Conservation (phyloP, 2,329 filamentous ascomycete species). For the Cytospora paraplurivora region DNA sequence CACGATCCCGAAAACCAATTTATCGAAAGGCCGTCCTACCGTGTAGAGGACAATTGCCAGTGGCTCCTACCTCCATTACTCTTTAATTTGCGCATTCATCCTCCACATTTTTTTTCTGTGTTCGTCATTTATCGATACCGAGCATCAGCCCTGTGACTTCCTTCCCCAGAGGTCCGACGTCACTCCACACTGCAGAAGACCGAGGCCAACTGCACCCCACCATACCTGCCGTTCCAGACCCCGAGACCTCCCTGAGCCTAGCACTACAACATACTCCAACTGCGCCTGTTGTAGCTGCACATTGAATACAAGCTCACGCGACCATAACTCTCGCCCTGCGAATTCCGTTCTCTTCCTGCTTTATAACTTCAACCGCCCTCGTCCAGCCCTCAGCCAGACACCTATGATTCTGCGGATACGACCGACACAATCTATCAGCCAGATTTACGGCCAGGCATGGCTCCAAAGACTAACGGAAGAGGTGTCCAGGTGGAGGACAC, state of each 20-base stretch:
- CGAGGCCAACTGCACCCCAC: conserved; percentile 3
- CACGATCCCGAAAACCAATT: not conserved
- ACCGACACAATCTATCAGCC: conserved; percentile 6
- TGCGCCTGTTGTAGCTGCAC: not conserved
- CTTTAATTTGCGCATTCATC: not conserved
- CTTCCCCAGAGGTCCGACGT: not conserved
- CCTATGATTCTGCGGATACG: conserved; percentile 19
- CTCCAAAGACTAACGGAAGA: conserved; percentile 61
- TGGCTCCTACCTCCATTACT: not conserved
- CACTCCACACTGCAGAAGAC: conserved; percentile 7
- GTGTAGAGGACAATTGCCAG: not conserved
- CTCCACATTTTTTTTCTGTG: not conserved
- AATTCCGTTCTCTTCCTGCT: conserved; percentile 16
- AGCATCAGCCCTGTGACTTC: conserved; percentile 24
- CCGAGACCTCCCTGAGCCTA: conserved; percentile 7
- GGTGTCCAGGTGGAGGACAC: conserved; percentile 92
- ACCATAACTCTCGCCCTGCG: conserved; percentile 24
- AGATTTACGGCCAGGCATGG: conserved; percentile 41
- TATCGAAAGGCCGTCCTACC: not conserved
- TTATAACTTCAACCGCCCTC: conserved; percentile 10
- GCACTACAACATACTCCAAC: not conserved
- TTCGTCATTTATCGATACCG: conserved; percentile 4
- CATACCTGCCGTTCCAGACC: not conserved
- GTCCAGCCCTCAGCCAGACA: conserved; percentile 12
- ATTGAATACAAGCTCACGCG: conserved; percentile 17